Evolutionary conservation across 306 rosid genomes (phyloP).

Genomic region (Carpinus viminea): DNA sequence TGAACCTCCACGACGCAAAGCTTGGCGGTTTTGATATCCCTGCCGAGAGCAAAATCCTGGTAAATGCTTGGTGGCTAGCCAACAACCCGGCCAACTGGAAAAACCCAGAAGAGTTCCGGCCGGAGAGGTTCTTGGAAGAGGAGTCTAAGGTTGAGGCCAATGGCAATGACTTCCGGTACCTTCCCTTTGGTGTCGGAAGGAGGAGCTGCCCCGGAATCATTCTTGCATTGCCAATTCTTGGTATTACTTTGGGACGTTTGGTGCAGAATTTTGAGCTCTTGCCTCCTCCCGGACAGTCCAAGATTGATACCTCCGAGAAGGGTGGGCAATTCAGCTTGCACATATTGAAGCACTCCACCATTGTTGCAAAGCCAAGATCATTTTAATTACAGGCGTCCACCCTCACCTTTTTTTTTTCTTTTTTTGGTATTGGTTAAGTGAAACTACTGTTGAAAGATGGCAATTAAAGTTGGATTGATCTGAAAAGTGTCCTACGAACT

Average conservation of each 20-base stretch:
- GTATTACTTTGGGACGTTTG: constrained; percentile 75
- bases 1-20: constrained; percentile 87
- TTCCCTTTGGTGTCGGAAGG: constrained; percentile 85
- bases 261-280: constrained; percentile 80
- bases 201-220: constrained; percentile 93
- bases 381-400: constrained; percentile 2
- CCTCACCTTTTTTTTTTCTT: background rate
- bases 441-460: background rate
- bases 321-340: constrained; percentile 94
- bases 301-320: constrained; percentile 76
- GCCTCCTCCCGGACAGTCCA: constrained; percentile 77
- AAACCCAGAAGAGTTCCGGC: constrained; percentile 77
- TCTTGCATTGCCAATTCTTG: constrained; percentile 83
- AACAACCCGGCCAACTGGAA: constrained; percentile 88
- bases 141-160: constrained; percentile 82
- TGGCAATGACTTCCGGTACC: constrained; percentile 87
- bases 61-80: constrained; percentile 90
- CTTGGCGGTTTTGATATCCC: constrained; percentile 74
- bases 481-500: constrained; percentile 27
- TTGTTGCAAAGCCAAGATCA: constrained; percentile 69
- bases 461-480: constrained; percentile 1
- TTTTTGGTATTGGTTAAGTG: constrained; percentile 2
- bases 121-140: constrained; percentile 85
- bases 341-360: constrained; percentile 79
- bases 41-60: constrained; percentile 80